Conservation (phyloP, 2,329 filamentous ascomycete genomes). For the Exophiala mesophila region DNA sequence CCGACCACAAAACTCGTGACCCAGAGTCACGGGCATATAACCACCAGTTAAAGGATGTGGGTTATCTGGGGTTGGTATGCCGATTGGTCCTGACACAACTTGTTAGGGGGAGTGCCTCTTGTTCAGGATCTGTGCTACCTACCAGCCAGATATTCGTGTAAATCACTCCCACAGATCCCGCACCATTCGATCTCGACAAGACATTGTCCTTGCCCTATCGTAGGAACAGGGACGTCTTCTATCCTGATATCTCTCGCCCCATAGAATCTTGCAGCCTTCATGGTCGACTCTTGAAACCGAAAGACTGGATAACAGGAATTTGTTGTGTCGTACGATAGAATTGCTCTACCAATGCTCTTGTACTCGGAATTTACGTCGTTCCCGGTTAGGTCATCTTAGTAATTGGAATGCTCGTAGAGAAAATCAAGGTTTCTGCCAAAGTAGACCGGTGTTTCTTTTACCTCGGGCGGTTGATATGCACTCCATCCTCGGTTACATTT, state of each 20-base stretch:
- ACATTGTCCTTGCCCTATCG: slow-evolving; percentile 35
- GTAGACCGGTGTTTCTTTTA: too few species aligned
- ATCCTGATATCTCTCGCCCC: slow-evolving; percentile 39
- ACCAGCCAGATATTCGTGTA: slow-evolving; percentile 45
- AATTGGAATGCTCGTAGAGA: too few species aligned
- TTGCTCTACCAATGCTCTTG: too few species aligned
- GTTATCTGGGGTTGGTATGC: slow-evolving; percentile 40
- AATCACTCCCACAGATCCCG: slow-evolving; percentile 28
- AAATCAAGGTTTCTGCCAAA: too few species aligned
- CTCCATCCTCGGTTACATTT: too few species aligned
- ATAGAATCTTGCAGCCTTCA: slow-evolving; percentile 43
- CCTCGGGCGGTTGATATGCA: too few species aligned
- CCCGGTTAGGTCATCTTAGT: too few species aligned
- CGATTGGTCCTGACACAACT: slow-evolving; percentile 33
- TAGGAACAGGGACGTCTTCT: slow-evolving; percentile 37
- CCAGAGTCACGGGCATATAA: slow-evolving; percentile 47
- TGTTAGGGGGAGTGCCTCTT: neutral
- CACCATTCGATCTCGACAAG: slow-evolving; percentile 30
- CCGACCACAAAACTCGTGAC: slow-evolving; percentile 49
- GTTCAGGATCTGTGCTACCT: slow-evolving; percentile 42
- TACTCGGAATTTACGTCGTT: too few species aligned
- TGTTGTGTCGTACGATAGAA: too few species aligned
- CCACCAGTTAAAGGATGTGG: slow-evolving; percentile 50
- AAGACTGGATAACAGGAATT: too few species aligned
- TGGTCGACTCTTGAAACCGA: too few species aligned